Evolutionary conservation across 352 stramenopile genomes (phyloP), one percentile per base, ranked within the genome.

Genomic region (Globisporangium alternatum): DNA sequence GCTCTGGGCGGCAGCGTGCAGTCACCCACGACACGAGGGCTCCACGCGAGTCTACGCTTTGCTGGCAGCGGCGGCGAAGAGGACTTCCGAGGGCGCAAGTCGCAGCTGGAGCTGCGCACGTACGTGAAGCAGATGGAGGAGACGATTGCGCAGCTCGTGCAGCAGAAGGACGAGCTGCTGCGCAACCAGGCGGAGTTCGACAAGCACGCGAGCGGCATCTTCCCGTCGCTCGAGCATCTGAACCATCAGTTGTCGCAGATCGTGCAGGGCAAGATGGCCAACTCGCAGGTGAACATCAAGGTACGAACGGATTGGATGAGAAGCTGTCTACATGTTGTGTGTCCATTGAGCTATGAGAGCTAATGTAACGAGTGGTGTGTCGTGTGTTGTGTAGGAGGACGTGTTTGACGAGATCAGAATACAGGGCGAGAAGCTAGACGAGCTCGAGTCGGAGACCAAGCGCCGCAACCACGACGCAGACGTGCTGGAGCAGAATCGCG

Each of bases 81-180:
- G 37, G 68, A 41, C 43, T 68, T 64, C 30, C 64, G 63, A 2
- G 70, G 68, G 13, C 49, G 39, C 2, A 69, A 70, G 41, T 84
- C 78, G 15, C 72, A 77, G 5, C 68, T 83, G 51, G 74, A 88
- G 51, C 67, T 93, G 58, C 77, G 72, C 51, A 89, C 70, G 47
- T 93, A 91, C 64, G 79, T 91, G 55, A 81, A 85, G 60, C 84
- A 93, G 59, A 90, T 93, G 81, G 81, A 93, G 64, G 80, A 83
- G 52, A 93, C 84, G 5, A 90, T 93, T 37, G 80, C 80, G 17
- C 80, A 90, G 68, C 68, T 93, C 22, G 81, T 90, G 57, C 78
- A 90, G 62, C 81, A 93, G 60, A 89, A 90, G 61, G 81, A 90
- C 53, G 84, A 90, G 62, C 48, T 93, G 45, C 39, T 90, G 64